A percentile compares a stretch with the other conserved stretches of the same genome.
phyloP scores from a whole-genome alignment of 1,139 yeast species.

The Suhomyces panamericanus region DNA sequence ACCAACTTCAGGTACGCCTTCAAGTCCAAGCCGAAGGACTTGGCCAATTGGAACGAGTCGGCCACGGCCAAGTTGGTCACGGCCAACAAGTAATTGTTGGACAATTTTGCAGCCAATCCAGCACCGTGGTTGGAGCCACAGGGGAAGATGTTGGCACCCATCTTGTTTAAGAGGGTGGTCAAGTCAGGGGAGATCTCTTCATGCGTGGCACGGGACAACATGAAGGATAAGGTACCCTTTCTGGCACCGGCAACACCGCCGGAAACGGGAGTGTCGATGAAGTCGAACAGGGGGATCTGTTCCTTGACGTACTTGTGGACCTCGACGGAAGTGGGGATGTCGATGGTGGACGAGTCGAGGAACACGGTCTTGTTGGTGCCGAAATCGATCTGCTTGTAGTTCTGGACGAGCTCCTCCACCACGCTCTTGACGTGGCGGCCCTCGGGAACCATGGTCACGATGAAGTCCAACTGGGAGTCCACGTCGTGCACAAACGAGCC shows the following conservation, averaged over 20 bases:
- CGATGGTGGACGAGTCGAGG: conserved; percentile 59
- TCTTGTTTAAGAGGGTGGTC: conserved; percentile 35
- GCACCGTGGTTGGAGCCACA: conserved; percentile 55
- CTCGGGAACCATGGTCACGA: conserved; percentile 61
- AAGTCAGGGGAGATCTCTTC: conserved; percentile 31
- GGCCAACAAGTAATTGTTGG: conserved; percentile 60
- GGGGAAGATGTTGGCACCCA: conserved; percentile 57
- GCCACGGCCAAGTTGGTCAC: conserved; percentile 60
- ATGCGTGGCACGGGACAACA: conserved; percentile 47
- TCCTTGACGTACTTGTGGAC: conserved; percentile 39
- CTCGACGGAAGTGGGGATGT: conserved; percentile 49
- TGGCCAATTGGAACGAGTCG: conserved; percentile 61
- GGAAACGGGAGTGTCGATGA: conserved; percentile 61
- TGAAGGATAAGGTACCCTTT: conserved; percentile 56
- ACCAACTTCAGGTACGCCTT: conserved; percentile 53
- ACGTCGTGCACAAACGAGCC: conserved; percentile 38
- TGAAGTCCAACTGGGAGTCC: conserved; percentile 40
- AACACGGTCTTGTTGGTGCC: conserved; percentile 23
- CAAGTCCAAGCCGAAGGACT: conserved; percentile 52
- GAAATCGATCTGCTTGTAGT: conserved; percentile 23
- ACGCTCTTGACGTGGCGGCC: conserved; percentile 54
- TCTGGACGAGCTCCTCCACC: conserved; percentile 39
- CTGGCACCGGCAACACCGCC: conserved; percentile 65
- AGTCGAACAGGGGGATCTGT: conserved; percentile 38
- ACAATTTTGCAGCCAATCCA: conserved; percentile 60